Evolutionary conservation across 2,329 filamentous ascomycete genomes (phyloP).

Genomic region (Epichloe festucae): DNA sequence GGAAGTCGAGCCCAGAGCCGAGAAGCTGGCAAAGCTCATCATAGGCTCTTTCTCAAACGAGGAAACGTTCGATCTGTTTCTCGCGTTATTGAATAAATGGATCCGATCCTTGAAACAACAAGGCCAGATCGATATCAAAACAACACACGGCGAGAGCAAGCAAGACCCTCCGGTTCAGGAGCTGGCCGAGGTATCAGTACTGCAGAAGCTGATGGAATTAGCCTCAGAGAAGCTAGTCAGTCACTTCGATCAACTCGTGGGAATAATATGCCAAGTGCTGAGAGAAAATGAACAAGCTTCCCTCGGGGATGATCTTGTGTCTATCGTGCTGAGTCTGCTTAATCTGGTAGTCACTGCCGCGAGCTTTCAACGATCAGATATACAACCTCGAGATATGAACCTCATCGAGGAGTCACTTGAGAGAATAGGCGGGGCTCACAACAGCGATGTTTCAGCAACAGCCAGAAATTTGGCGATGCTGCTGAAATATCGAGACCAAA

Average conservation of each 20-base stretch:
- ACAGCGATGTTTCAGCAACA: conserved; percentile 34
- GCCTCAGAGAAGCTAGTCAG: conserved; percentile 50
- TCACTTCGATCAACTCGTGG: conserved; percentile 50
- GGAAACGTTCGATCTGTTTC: conserved; percentile 47
- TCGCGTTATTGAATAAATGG: conserved; percentile 32
- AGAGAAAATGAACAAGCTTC: conserved; percentile 27
- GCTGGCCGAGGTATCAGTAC: conserved; percentile 45
- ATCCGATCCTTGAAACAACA: conserved; percentile 24
- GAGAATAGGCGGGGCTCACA: conserved; percentile 24
- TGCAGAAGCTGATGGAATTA: conserved; percentile 52
- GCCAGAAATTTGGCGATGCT: conserved; percentile 43
- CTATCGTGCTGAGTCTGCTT: conserved; percentile 45
- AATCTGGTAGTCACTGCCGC: conserved; percentile 47
- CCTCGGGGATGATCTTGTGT: conserved; percentile 33
- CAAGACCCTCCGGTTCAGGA: conserved; percentile 30
- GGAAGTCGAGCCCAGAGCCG: conserved; percentile 34
- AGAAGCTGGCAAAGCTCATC: conserved; percentile 36
- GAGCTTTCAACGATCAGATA: conserved; percentile 37
- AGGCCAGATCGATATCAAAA: conserved; percentile 14
- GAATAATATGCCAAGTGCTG: conserved; percentile 50
- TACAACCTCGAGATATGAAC: conserved; percentile 27
- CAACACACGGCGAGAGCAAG: conserved; percentile 13
- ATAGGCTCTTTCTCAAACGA: conserved; percentile 36
- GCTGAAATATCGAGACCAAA: conserved; percentile 40
- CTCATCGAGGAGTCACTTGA: conserved; percentile 37